Conservation (phyloP, 2,329 filamentous ascomycete genomes). For the Aspergillus fumigatiaffinis region DNA sequence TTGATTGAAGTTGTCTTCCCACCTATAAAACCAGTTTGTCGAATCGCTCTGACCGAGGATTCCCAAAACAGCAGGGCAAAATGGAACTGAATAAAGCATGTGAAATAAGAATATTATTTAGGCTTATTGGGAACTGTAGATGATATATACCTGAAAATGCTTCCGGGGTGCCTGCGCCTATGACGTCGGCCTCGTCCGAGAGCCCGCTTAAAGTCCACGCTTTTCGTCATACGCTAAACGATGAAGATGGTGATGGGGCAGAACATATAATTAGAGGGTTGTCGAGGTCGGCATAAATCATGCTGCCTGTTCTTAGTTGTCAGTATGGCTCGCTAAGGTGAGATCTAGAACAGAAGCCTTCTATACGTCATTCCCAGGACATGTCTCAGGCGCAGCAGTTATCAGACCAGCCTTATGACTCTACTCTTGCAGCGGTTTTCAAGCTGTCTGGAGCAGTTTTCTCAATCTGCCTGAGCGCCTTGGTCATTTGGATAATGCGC, state of each 20-base stretch:
- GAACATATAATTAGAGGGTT: neutral
- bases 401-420: neutral
- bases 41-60: neutral
- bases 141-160: neutral
- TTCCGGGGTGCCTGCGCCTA: neutral
- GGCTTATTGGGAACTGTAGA: neutral
- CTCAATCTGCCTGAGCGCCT: constrained; percentile 2
- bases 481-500: constrained; percentile 6
- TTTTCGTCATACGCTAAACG: neutral
- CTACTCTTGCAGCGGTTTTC: neutral
- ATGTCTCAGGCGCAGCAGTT: neutral
- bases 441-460: constrained; percentile 4
- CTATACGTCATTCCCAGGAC: constrained; percentile 17
- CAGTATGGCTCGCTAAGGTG: neutral
- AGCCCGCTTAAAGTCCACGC: neutral
- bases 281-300: neutral
- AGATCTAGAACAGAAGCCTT: neutral
- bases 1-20: neutral
- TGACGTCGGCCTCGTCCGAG: neutral
- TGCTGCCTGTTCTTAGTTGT: neutral
- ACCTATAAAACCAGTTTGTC: neutral
- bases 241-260: neutral
- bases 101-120: neutral
- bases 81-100: neutral
- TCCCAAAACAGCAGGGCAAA: neutral